Conservation (phyloP, 1,139 yeast species). For the Hemisphaericaspora xylofermentans region DNA sequence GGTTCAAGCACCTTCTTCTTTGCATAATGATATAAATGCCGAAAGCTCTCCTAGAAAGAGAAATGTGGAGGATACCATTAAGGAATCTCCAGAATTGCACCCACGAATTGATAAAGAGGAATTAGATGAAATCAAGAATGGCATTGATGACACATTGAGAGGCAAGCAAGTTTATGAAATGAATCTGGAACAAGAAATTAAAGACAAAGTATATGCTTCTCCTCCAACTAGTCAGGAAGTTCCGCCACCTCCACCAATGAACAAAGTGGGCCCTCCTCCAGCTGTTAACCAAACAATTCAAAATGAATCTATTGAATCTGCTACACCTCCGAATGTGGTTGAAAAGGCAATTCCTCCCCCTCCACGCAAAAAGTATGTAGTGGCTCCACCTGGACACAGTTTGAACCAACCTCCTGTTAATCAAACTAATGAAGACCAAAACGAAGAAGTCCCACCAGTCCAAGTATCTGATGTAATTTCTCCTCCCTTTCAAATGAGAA, state of each 20-base stretch:
- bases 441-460: neutral
- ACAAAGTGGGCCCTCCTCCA: neutral
- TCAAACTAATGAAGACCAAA: neutral
- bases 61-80: constrained; percentile 12
- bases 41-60: constrained; percentile 9
- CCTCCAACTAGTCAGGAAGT: constrained; percentile 13
- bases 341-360: neutral
- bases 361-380: neutral
- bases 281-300: neutral
- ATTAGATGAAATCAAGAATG: neutral
- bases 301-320: neutral
- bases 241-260: constrained; percentile 1
- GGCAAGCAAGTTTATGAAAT: neutral
- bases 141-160: neutral
- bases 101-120: neutral
- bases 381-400: neutral
- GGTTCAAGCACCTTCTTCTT: constrained; percentile 1
- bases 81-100: constrained; percentile 17
- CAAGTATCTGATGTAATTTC: neutral
- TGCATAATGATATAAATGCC: neutral
- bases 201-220: constrained; percentile 1
- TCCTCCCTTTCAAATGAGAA: neutral
- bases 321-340: neutral
- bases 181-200: neutral
- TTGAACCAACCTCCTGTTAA: neutral